Base-by-base conservation (phyloP, 306 rosid genomes). In the Argentina anserina region DNA sequence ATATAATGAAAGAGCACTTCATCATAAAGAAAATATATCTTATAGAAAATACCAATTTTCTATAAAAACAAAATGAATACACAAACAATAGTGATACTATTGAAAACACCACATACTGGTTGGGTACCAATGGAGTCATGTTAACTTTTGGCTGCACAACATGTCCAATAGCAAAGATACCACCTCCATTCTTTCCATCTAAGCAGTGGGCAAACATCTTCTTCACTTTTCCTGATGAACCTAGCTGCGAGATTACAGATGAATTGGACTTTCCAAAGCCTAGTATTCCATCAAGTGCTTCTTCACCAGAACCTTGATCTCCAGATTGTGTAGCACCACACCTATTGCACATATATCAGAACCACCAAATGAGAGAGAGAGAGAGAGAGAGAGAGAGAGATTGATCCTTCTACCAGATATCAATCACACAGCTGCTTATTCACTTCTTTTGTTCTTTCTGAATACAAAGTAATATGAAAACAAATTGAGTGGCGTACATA, bases 121-220 rank as follows among this genome's bases (percentile, higher is more conserved):
- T 86, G 40, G 92, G 88, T 47, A 94, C 87, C 83, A 94, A 79
- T 2, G 96, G 96, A 75, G 99, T 94, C 90, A 77, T 75, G 69
- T 91, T 94, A 79, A 94, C 99, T 89, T 87, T 81, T 64, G 99
- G 99, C 69, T 89, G 95, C 78, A 91, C 97, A 74, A 94, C 97
- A 80, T 84, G 96, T 69, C 99, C 99, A 73, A 94, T 89, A 36
- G 97, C 99, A 84, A 94, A 94, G 58, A 94, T 91, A 79, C 99
- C 99, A 25, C 99, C 99, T 70, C 97, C 99, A 84, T 87, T 91
- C 74, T 76, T 80, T 83, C 99, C 97, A 83, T 94, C 89, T 75
- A 94, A 87, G 86, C 99, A 94, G 81, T 94, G 99, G 77, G 99
- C 99, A 89, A 94, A 94, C 90, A 91, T 94, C 87, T 91, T 94